phyloP scores from a whole-genome alignment of 306 rosid genomes.

The Quercus robur region DNA sequence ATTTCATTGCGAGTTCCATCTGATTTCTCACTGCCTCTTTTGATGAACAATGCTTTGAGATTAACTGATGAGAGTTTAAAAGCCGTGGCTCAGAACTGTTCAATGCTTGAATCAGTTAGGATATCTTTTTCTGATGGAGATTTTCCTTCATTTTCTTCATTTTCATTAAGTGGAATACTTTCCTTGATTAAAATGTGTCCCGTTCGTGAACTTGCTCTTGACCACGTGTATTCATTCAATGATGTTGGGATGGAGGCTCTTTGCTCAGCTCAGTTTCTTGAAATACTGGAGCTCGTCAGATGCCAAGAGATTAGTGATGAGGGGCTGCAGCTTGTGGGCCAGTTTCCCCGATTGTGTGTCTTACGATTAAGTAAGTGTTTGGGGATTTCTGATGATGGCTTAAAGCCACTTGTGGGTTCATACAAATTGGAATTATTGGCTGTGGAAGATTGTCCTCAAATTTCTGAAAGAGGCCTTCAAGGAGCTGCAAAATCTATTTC shows the following conservation, averaged over 20 bases:
- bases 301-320: constrained; percentile 91
- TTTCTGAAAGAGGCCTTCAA: constrained; percentile 72
- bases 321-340: constrained; percentile 79
- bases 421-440: constrained; percentile 61
- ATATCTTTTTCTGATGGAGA: constrained; percentile 83
- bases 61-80: constrained; percentile 79
- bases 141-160: constrained; percentile 76
- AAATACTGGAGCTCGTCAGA: constrained; percentile 68
- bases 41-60: constrained; percentile 54
- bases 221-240: constrained; percentile 81
- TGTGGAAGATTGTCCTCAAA: constrained; percentile 84
- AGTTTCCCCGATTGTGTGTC: constrained; percentile 48
- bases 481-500: constrained; percentile 69
- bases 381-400: constrained; percentile 84
- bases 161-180: constrained; percentile 71
- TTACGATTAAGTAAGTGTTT: constrained; percentile 66
- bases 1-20: constrained; percentile 77
- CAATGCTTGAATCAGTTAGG: constrained; percentile 69
- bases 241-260: constrained; percentile 88
- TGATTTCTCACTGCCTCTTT: constrained; percentile 75
- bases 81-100: constrained; percentile 71
- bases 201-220: constrained; percentile 59
- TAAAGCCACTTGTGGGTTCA: constrained; percentile 71
- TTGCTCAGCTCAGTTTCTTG: constrained; percentile 63
- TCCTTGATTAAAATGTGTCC: constrained; percentile 63